Conservation (phyloP, 2,329 filamentous ascomycete genomes). For the Cercospora zeae-maydis region DNA sequence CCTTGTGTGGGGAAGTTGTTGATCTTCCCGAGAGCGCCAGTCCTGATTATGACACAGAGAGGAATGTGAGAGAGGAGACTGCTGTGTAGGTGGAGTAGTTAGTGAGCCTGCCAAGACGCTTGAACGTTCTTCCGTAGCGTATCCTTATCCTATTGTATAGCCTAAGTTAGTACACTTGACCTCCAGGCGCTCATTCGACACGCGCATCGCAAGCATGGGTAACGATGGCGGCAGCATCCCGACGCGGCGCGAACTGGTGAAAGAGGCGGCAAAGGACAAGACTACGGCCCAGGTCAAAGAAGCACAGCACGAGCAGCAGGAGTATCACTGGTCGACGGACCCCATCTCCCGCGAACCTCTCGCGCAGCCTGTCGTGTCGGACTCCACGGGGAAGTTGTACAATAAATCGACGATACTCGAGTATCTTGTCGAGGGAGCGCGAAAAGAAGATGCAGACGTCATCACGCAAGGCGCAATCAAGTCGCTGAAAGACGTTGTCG, state of each 20-base stretch:
- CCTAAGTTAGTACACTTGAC: too few species aligned
- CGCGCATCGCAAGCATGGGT: constrained; percentile 60
- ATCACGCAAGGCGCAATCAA: constrained; percentile 64
- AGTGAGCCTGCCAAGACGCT: background rate
- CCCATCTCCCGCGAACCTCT: constrained; percentile 78
- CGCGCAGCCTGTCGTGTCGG: constrained; percentile 73
- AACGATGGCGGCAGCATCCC: constrained; percentile 97
- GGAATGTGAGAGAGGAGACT: background rate
- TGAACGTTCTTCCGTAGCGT: constrained; percentile 2
- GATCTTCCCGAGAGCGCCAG: background rate
- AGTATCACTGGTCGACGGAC: constrained; percentile 82
- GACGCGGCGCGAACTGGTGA: constrained; percentile 91
- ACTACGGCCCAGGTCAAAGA: constrained; percentile 87
- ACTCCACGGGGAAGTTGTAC: constrained; percentile 79
- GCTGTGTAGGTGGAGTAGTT: background rate
- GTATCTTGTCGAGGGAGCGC: constrained; percentile 55
- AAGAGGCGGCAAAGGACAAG: constrained; percentile 78
- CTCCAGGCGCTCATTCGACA: background rate
- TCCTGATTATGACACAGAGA: background rate
- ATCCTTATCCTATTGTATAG: too few species aligned
- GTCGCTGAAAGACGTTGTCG: constrained; percentile 79
- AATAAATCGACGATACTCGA: constrained; percentile 89
- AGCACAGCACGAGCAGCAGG: constrained; percentile 75
- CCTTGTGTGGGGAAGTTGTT: background rate
- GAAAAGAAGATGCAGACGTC: constrained; percentile 59